Evolutionary conservation across 202 grass and related monocot species (phyloP), one percentile per base, ranked within the genome.

Genomic region (Sporobolus alterniflorus): DNA sequence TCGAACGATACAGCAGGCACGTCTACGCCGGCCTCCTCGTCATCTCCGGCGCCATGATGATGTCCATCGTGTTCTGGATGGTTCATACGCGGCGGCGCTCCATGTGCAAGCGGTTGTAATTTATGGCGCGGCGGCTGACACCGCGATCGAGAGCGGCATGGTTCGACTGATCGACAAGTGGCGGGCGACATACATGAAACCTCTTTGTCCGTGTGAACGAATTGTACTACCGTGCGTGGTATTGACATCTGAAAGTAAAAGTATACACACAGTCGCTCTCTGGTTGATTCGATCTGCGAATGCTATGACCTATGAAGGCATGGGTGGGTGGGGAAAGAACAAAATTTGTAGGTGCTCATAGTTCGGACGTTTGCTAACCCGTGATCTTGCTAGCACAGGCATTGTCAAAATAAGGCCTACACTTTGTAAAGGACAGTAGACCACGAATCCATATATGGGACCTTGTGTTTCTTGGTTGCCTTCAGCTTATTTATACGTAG

Each of bases 61-160:
- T 92, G 17, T 92, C 96, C 31, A 43, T 94, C 76, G 61, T 94
- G 20, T 89, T 94, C 84, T 96, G 96, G 96, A 90, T 96, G 81
- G 62, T 94, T 40, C 94, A 91, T 57, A 90, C 87, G 4, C 83
- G 93, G 47, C 91, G 89, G 79, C 79, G 93, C 30, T 47, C 75
- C 24, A 67, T 71, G 67, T 64, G 57, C 82, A 92, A 90, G 85
- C 52, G 67, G 47, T 59, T 16, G 15, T 82, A 13, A 29, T 48
- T 9, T 7, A 7, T 44, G 40, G 4, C 24, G 14, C 14, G 24
- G 24, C 67, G 13, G n/a, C 15, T 2, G 66, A n/a, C 33, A 28
- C n/a, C n/a, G n/a, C 25, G 31, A 17, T 68, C 69, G 15, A 77
- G 62, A 14, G 52, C 52, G 52, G 21, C 69, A 33, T 21, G 10